phyloP scores from a whole-genome alignment of 768 basidiomycete species.

The Fomitopsis serialis region DNA sequence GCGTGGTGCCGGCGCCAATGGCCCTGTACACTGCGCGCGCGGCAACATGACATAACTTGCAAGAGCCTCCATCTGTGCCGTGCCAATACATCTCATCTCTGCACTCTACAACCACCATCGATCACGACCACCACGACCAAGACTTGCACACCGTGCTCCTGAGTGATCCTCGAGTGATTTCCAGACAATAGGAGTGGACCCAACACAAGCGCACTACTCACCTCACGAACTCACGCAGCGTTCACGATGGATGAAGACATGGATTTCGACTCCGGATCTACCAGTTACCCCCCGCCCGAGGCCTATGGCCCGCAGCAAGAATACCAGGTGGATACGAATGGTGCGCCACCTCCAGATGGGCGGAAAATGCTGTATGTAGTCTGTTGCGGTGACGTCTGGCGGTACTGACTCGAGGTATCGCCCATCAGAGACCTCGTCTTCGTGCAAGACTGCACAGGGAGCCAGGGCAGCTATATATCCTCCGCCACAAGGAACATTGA shows the following conservation, averaged over 20 bases:
- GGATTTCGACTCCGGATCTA: slow-evolving; percentile 46
- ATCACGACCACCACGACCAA: neutral
- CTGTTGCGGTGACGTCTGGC: no score
- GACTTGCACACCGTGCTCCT: neutral
- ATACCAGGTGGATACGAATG: slow-evolving; percentile 13
- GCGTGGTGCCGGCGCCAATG: slow-evolving; percentile 19
- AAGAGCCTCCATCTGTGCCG: slow-evolving; percentile 15
- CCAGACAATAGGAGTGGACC: neutral
- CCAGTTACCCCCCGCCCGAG: slow-evolving; percentile 28
- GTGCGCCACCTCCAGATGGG: slow-evolving; percentile 32
- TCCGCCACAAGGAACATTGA: slow-evolving; percentile 96
- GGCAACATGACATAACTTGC: slow-evolving; percentile 12
- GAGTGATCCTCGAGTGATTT: neutral
- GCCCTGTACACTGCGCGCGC: slow-evolving; percentile 1
- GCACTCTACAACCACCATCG: slow-evolving; percentile 10
- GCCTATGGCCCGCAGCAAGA: slow-evolving; percentile 30
- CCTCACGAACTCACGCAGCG: neutral
- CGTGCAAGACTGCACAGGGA: slow-evolving; percentile 93
- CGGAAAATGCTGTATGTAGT: slow-evolving; percentile 70
- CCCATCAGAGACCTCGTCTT: slow-evolving; percentile 80
- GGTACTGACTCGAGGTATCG: neutral
- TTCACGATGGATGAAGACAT: slow-evolving; percentile 68
- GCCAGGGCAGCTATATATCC: slow-evolving; percentile 86
- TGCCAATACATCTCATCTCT: slow-evolving; percentile 11
- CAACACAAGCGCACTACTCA: neutral